phyloP scores from a whole-genome alignment of 164 flowering plant species.

The Sedum album region DNA sequence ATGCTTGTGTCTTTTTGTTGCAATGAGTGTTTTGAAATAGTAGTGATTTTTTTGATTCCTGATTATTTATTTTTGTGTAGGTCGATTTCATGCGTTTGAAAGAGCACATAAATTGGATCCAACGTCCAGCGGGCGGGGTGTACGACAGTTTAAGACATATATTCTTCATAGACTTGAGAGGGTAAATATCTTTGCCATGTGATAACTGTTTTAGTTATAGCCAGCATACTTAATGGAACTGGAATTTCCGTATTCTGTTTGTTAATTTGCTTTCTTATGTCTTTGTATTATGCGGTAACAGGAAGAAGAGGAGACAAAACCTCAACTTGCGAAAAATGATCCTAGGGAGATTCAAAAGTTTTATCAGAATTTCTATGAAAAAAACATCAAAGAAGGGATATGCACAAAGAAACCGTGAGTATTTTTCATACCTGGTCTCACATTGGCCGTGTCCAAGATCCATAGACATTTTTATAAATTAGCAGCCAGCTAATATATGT shows the following conservation, averaged over 20 bases:
- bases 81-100: constrained; percentile 96
- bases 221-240: not conserved
- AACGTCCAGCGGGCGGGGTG: constrained; percentile 72
- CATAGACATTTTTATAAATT: not conserved
- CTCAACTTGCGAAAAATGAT: constrained; percentile 43
- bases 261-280: not conserved
- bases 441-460: not conserved
- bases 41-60: no score
- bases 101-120: constrained; percentile 82
- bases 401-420: constrained; percentile 73
- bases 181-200: constrained; percentile 26
- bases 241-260: not conserved
- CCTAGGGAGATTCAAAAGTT: constrained; percentile 64
- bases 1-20: not conserved
- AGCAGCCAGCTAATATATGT: not conserved
- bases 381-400: constrained; percentile 57
- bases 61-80: constrained; percentile 20
- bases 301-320: constrained; percentile 68
- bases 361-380: constrained; percentile 65
- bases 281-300: constrained; percentile 21
- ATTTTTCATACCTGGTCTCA: constrained; percentile 9
- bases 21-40: no score
- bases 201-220: not conserved
- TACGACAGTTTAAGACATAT: constrained; percentile 90
- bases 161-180: constrained; percentile 67